phyloP scores from a whole-genome alignment of 495 filamentous ascomycete genomes.

The Lichenothelia convexa region DNA sequence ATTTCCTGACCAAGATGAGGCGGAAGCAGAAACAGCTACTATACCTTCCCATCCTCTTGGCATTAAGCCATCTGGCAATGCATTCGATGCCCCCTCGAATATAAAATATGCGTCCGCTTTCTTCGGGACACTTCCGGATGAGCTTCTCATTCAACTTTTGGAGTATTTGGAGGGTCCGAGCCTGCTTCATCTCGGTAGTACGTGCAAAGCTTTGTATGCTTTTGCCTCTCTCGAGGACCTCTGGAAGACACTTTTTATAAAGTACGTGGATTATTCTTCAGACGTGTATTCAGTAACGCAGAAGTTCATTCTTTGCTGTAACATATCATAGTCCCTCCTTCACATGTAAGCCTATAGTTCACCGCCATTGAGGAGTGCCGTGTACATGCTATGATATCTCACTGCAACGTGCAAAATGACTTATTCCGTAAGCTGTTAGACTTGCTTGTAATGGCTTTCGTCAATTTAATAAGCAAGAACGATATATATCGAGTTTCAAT shows the following conservation, averaged over 20 bases:
- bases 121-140: constrained; percentile 56
- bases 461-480: no score
- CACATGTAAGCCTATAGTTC: no score
- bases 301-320: no score
- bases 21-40: constrained; percentile 15
- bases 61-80: constrained; percentile 79
- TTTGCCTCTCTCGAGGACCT: constrained; percentile 73
- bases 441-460: no score
- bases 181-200: constrained; percentile 50
- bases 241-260: constrained; percentile 73
- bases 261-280: constrained; percentile 52
- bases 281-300: no score
- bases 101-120: constrained; percentile 44
- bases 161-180: constrained; percentile 50
- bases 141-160: constrained; percentile 56
- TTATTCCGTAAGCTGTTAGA: no score
- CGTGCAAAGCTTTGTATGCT: constrained; percentile 80
- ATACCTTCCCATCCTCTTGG: constrained; percentile 70
- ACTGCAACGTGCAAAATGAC: no score
- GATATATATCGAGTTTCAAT: no score
- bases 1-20: constrained; percentile 3
- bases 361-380: no score
- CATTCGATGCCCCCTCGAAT: constrained; percentile 44
- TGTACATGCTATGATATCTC: no score
- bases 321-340: no score